Evolutionary conservation across 495 filamentous ascomycete genomes (phyloP).

Genomic region (Aspergillus nanangensis): DNA sequence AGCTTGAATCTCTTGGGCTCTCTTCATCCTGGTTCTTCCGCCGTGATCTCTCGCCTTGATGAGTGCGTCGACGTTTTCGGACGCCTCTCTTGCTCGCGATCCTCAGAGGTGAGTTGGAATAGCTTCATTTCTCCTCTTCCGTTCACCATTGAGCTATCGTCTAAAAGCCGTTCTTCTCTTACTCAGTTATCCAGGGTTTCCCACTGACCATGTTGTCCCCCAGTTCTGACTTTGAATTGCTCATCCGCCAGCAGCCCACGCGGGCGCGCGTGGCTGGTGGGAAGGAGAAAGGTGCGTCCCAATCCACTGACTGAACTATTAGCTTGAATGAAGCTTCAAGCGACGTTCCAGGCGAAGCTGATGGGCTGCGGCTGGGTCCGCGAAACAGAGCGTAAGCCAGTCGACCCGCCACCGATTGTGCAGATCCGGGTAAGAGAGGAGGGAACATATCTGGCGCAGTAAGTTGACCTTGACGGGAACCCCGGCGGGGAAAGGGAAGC

Average conservation of each 20-base stretch:
- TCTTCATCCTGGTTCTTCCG: constrained; percentile 8
- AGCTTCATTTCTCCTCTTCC: neutral
- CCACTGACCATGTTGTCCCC: constrained; percentile 40
- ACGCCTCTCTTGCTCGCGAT: constrained; percentile 43
- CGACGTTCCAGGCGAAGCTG: no score
- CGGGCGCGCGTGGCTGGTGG: constrained; percentile 64
- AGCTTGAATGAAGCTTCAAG: no score
- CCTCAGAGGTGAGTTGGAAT: constrained; percentile 28
- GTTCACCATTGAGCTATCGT: constrained; percentile 4
- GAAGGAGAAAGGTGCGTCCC: constrained; percentile 64
- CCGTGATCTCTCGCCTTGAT: constrained; percentile 39
- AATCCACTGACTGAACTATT: no score
- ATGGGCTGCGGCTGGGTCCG: constrained; percentile 2
- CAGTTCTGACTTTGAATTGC: constrained; percentile 57
- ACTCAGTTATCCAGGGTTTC: constrained; percentile 25
- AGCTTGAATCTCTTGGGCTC: constrained; percentile 21
- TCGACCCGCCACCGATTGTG: constrained; percentile 92
- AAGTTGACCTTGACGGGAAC: constrained; percentile 23
- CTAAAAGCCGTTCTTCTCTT: constrained; percentile 25
- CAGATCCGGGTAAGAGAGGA: constrained; percentile 70
- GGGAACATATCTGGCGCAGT: constrained; percentile 67
- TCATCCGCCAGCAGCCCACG: constrained; percentile 62
- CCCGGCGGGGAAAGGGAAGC: neutral
- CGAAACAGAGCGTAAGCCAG: constrained; percentile 76
- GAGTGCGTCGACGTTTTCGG: constrained; percentile 43